A percentile compares a stretch with the other conserved stretches of the same genome.
Conservation (phyloP, 2,329 filamentous ascomycete genomes). For the Endothia cerciana region DNA sequence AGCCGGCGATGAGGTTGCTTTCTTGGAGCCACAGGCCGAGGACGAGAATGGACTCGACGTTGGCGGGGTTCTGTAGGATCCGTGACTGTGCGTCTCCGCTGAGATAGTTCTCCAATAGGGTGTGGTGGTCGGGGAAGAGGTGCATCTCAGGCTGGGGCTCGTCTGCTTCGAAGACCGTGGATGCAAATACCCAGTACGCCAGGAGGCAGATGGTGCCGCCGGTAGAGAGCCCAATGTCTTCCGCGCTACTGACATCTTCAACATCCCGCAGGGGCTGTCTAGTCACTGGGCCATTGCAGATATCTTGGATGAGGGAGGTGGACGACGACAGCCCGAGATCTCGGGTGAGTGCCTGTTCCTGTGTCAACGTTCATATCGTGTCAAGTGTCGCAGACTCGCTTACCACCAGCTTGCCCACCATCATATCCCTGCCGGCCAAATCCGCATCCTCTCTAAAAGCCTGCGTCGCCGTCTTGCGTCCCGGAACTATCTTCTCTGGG, state of each 20-base stretch:
- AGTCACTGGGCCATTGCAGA: slow-evolving; percentile 46
- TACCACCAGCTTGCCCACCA: slow-evolving; percentile 74
- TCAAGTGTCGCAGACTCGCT: slow-evolving; percentile 35
- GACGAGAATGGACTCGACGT: slow-evolving; percentile 62
- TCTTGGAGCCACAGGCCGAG: slow-evolving; percentile 64
- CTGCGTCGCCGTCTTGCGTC: slow-evolving; percentile 63
- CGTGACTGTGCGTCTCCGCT: slow-evolving; percentile 52
- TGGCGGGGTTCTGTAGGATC: slow-evolving; percentile 55
- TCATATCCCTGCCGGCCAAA: slow-evolving; percentile 64
- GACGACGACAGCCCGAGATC: slow-evolving; percentile 60
- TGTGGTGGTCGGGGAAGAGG: slow-evolving; percentile 64
- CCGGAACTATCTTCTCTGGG: slow-evolving; percentile 65
- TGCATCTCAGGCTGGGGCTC: slow-evolving; percentile 56
- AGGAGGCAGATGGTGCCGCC: slow-evolving; percentile 63
- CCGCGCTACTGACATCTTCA: slow-evolving; percentile 39
- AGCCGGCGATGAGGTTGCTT: slow-evolving; percentile 47
- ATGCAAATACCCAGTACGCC: slow-evolving; percentile 66
- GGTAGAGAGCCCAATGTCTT: slow-evolving; percentile 61
- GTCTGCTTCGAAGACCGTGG: slow-evolving; percentile 62
- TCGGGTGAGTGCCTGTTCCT: slow-evolving; percentile 61
- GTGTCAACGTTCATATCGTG: slow-evolving; percentile 25
- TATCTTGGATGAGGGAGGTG: slow-evolving; percentile 49
- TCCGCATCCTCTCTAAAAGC: slow-evolving; percentile 67
- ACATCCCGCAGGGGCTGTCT: slow-evolving; percentile 48
- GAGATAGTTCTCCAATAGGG: slow-evolving; percentile 58